These are phyloP conservation scores for Plantago major DNA, from an alignment of 257 asterid species.

Conservation along the genomic window DNA sequence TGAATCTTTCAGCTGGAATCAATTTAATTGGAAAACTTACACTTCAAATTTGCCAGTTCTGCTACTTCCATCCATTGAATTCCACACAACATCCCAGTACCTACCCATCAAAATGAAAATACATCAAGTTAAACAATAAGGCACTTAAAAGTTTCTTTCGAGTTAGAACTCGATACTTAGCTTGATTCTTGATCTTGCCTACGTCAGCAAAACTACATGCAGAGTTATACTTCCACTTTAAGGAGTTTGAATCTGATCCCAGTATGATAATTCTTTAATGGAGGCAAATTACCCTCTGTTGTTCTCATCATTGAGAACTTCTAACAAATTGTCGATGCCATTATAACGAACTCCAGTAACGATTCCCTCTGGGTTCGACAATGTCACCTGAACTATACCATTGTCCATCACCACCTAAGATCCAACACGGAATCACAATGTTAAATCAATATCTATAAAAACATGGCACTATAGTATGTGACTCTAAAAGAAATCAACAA, in stretches of 20 bases:
- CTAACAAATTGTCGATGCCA: conserved; percentile 49
- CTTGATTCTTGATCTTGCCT: neutral
- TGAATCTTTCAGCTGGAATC: neutral
- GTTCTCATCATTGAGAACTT: conserved; percentile 44
- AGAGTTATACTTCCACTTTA: neutral
- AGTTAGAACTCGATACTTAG: no score
- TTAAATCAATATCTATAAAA: neutral
- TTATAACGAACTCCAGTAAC: conserved; percentile 45
- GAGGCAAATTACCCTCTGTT: conserved; percentile 44
- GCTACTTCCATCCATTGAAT: conserved; percentile 41
- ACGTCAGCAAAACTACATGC: neutral
- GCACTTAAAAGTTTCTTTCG: neutral
- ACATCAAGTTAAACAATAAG: neutral
- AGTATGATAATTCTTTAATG: neutral
- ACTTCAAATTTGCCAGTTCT: conserved; percentile 48
- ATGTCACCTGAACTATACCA: conserved; percentile 48
- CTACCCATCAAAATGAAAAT: conserved; percentile 23
- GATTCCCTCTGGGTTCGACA: conserved; percentile 51
- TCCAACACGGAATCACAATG: neutral
- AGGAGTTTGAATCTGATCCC: neutral
- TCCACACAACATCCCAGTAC: conserved; percentile 67
- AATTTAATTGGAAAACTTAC: conserved; percentile 23
- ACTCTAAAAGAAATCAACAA: neutral
- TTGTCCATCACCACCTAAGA: conserved; percentile 55
- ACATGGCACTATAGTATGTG: neutral